Conservation (phyloP, 169 alveolate species). For the Eimeria praecox region DNA sequence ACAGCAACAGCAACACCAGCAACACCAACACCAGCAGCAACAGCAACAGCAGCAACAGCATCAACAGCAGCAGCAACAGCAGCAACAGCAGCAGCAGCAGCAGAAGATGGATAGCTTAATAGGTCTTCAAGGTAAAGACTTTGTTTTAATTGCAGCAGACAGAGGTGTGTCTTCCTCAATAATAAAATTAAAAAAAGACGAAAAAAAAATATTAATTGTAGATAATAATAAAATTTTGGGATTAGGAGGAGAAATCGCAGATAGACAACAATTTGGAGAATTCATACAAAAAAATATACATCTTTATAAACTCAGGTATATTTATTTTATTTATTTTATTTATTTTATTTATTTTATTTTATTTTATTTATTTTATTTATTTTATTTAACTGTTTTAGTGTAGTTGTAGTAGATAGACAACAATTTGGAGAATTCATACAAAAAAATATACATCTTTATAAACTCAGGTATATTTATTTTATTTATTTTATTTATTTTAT, state of each 20-base stretch:
- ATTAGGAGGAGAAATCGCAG: constrained; percentile 18
- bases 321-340: no score
- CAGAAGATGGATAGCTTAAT: constrained; percentile 63
- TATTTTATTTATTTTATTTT: neutral
- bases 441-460: neutral
- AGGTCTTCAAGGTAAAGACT: constrained; percentile 8
- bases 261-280: constrained; percentile 28
- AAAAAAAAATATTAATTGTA: neutral
- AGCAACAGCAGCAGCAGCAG: constrained; percentile 46
- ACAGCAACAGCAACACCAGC: no score
- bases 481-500: no score
- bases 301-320: constrained; percentile 53
- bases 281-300: constrained; percentile 61
- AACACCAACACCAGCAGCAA: no score
- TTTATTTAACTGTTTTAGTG: neutral
- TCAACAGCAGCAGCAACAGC: no score
- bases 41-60: no score
- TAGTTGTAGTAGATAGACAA: neutral
- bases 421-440: neutral
- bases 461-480: neutral
- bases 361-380: neutral
- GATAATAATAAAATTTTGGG: constrained; percentile 62
- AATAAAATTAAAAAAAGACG: constrained; percentile 12
- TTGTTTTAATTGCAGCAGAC: constrained; percentile 65
- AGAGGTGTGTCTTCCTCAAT: constrained; percentile 2